Percentiles rank a stretch among this genome's conserved stretches.
phyloP scores from a whole-genome alignment of 331 rosid species.

The Saraca asoca region DNA sequence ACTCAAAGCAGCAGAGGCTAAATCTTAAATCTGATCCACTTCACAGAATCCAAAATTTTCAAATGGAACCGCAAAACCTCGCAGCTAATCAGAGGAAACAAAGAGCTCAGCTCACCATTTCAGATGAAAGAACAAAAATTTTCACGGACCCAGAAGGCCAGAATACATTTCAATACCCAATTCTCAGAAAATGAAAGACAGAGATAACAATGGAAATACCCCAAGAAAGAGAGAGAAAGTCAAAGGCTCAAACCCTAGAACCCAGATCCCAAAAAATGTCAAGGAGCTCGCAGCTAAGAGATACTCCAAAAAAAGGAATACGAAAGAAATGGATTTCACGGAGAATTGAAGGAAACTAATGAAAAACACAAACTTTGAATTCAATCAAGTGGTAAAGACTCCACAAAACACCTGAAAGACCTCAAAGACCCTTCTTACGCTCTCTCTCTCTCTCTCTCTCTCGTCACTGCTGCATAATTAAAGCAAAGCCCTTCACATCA shows the following conservation, averaged over 20 bases:
- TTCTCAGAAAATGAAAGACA: slow-evolving; percentile 39
- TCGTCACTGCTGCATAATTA: slow-evolving; percentile 38
- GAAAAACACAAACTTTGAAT: slow-evolving; percentile 4
- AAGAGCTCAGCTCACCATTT: slow-evolving; percentile 32
- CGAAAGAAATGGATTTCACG: slow-evolving; percentile 30
- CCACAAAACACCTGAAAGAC: slow-evolving; percentile 35
- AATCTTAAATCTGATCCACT: slow-evolving; percentile 39
- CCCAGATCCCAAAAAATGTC: slow-evolving; percentile 74
- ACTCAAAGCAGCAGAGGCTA: slow-evolving; percentile 16
- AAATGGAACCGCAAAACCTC: background rate
- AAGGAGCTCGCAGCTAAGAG: slow-evolving; percentile 29
- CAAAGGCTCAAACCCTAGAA: slow-evolving; percentile 63
- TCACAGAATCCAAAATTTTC: slow-evolving; percentile 18
- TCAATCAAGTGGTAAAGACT: slow-evolving; percentile 33
- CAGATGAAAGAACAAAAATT: slow-evolving; percentile 26
- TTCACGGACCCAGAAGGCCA: slow-evolving; percentile 28
- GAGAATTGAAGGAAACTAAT: slow-evolving; percentile 27
- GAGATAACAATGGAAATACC: slow-evolving; percentile 34
- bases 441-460: slow-evolving; percentile 31
- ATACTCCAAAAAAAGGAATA: slow-evolving; percentile 4
- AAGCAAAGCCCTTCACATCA: slow-evolving; percentile 47
- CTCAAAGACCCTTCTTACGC: slow-evolving; percentile 10
- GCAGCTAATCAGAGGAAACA: background rate
- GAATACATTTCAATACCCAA: slow-evolving; percentile 34
- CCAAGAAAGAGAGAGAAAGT: slow-evolving; percentile 38